Evolutionary conservation across 2,329 filamentous ascomycete genomes (phyloP).

Genomic region (Beauveria sp.): DNA sequence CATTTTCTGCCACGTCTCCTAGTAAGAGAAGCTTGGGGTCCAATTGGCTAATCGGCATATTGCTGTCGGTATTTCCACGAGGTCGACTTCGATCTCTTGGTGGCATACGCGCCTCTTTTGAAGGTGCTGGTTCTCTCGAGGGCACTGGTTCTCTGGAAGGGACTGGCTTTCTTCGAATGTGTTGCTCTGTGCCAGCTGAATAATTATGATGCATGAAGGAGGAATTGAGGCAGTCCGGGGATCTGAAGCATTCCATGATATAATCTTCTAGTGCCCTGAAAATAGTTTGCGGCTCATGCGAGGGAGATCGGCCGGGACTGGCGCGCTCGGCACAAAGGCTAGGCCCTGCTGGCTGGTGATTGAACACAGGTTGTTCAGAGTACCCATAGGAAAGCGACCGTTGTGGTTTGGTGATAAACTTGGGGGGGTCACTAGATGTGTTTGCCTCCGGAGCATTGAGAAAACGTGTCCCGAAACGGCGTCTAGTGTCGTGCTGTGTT

Average conservation of each 20-base stretch:
- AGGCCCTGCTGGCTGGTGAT: not conserved
- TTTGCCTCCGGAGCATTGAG: not conserved
- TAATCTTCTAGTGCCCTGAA: conserved; percentile 77
- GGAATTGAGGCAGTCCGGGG: conserved; percentile 64
- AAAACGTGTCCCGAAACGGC: conserved; percentile 3
- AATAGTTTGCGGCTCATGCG: conserved; percentile 45
- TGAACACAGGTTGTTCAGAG: conserved; percentile 28
- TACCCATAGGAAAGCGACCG: conserved; percentile 40
- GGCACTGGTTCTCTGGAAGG: conserved; percentile 29
- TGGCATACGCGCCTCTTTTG: conserved; percentile 31
- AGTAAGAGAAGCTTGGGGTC: conserved; percentile 69
- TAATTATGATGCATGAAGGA: conserved; percentile 50
- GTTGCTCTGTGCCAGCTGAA: conserved; percentile 10
- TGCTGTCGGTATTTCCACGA: conserved; percentile 14
- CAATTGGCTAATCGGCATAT: conserved; percentile 41
- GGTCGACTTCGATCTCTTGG: conserved; percentile 11
- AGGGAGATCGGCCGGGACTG: conserved; percentile 13
- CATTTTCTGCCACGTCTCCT: conserved; percentile 73
- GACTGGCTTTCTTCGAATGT: conserved; percentile 21
- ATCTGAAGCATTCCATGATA: conserved; percentile 59
- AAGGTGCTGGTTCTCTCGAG: conserved; percentile 17
- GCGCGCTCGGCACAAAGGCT: not conserved
- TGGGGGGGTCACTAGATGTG: not conserved
- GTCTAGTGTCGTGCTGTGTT: not conserved
- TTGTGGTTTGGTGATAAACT: not conserved